Evolutionary conservation across 371 early-diverging fungal species (phyloP).

Genomic region (Saksenaea oblongispora): DNA sequence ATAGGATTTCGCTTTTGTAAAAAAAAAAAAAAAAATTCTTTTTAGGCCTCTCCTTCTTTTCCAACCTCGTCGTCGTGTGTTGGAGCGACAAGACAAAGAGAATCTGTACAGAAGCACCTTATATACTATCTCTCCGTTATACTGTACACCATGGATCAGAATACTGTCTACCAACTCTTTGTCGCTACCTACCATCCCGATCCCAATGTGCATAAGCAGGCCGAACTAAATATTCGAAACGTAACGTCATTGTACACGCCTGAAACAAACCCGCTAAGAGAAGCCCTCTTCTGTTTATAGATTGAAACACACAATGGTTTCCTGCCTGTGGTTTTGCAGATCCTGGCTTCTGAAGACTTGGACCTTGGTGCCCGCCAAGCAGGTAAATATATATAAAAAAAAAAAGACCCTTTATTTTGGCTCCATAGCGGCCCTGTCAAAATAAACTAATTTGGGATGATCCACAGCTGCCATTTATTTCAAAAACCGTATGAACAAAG

Average conservation of each 20-base stretch:
- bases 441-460: not conserved
- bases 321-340: conserved; percentile 70
- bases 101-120: conserved; percentile 5
- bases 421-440: not conserved
- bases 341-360: conserved; percentile 62
- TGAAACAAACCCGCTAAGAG: not conserved
- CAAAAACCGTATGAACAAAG: conserved; percentile 81
- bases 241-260: conserved; percentile 18
- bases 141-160: conserved; percentile 47
- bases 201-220: conserved; percentile 73
- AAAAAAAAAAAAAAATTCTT: not conserved
- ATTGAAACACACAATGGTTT: conserved; percentile 65
- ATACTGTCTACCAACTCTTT: conserved; percentile 66
- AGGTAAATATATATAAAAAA: conserved; percentile 49
- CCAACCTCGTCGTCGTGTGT: conserved; percentile 2
- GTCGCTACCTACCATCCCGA: conserved; percentile 80
- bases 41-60: not conserved
- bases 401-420: conserved; percentile 2
- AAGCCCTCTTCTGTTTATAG: conserved; percentile 27
- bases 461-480: conserved; percentile 88
- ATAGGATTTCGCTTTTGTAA: too few relatives aligned
- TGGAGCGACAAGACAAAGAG: conserved; percentile 7
- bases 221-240: conserved; percentile 58
- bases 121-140: not conserved
- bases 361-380: conserved; percentile 74